These are phyloP conservation scores for Exophiala xenobiotica DNA, from an alignment of 2,329 filamentous ascomycete genomes.

Conservation along the genomic window DNA sequence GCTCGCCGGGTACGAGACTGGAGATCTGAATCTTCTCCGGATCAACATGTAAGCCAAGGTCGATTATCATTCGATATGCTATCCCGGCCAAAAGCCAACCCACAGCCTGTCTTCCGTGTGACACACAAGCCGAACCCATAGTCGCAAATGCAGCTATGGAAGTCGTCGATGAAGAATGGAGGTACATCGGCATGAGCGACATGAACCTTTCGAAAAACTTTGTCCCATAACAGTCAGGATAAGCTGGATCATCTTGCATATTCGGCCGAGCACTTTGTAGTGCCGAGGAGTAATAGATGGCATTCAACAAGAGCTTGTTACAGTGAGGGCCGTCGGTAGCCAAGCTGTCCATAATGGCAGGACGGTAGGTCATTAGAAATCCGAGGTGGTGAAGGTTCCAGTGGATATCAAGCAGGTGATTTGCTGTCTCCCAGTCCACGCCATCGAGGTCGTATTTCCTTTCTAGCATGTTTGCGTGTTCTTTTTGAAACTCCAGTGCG, in stretches of 20 bases:
- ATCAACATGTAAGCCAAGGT: conserved; percentile 39
- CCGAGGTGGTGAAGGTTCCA: conserved; percentile 41
- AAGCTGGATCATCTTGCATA: background rate
- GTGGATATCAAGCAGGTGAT: conserved; percentile 38
- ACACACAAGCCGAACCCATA: background rate
- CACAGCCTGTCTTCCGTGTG: conserved; percentile 34
- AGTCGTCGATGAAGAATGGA: background rate
- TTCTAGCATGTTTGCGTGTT: background rate
- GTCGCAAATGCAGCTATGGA: background rate
- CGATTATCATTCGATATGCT: conserved; percentile 42
- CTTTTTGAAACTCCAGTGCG: conserved; percentile 6
- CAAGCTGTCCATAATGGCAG: conserved; percentile 42
- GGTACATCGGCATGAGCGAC: background rate
- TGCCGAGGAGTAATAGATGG: conserved; percentile 13
- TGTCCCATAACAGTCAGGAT: background rate
- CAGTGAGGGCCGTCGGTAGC: conserved; percentile 37
- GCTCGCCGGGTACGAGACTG: too few relatives aligned
- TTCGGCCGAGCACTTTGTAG: background rate
- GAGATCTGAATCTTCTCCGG: background rate
- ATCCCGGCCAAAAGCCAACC: conserved; percentile 40
- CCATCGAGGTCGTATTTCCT: conserved; percentile 38
- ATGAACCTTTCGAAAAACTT: conserved; percentile 1
- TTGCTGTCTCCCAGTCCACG: conserved; percentile 36
- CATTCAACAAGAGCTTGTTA: conserved; percentile 43
- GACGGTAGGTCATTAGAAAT: conserved; percentile 42